These are phyloP conservation scores for Maudiozyma saulgeensis DNA, from an alignment of 805 yeast genomes.

Conservation along the genomic window DNA sequence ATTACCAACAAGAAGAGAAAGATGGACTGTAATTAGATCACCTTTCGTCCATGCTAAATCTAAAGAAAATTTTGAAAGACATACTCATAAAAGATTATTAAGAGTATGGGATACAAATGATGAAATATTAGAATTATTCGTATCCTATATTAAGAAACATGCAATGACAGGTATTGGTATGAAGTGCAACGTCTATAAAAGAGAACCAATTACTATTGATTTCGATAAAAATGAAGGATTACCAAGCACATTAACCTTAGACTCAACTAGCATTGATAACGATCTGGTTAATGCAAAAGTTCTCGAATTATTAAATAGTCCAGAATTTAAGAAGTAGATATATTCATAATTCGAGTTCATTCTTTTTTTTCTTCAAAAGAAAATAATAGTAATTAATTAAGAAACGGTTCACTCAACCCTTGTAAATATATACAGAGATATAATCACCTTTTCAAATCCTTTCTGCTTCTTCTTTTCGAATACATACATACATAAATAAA, in stretches of 20 bases:
- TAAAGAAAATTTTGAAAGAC: constrained; percentile 88
- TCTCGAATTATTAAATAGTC: constrained; percentile 58
- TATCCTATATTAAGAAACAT: constrained; percentile 69
- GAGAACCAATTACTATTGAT: constrained; percentile 29
- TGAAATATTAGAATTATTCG: constrained; percentile 73
- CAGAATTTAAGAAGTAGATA: constrained; percentile 46
- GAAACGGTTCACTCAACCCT: not conserved
- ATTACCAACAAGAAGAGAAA: constrained; percentile 60
- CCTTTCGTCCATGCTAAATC: constrained; percentile 93
- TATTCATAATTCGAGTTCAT: not conserved
- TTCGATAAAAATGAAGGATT: constrained; percentile 1
- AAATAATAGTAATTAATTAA: too few species aligned
- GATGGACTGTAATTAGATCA: constrained; percentile 88
- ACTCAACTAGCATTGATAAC: constrained; percentile 4
- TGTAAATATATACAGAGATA: not conserved
- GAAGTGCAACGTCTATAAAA: constrained; percentile 55
- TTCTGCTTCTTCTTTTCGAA: not conserved
- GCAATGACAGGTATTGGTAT: constrained; percentile 76
- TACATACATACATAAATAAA: not conserved
- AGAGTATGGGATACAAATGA: constrained; percentile 78
- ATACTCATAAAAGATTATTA: constrained; percentile 66
- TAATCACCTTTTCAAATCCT: not conserved
- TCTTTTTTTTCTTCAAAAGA: too few species aligned
- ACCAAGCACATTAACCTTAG: not conserved
- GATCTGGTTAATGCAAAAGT: constrained; percentile 41